Base-by-base conservation (phyloP, 768 basidiomycete species). In the Phallus indusiatus region DNA sequence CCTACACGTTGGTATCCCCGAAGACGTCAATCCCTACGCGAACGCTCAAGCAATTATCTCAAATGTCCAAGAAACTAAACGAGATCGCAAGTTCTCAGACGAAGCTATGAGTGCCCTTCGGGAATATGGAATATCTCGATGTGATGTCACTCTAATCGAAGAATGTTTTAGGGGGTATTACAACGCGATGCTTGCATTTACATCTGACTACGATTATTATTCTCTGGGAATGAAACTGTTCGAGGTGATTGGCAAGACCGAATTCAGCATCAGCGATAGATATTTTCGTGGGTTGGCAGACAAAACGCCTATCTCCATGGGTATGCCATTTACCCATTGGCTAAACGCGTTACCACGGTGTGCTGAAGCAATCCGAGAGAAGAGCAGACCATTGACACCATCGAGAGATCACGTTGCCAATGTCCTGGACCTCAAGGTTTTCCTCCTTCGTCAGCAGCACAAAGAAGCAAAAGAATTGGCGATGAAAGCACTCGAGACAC, bases 191-290 rank as follows among this genome's bases (percentile, higher is more conserved):
- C 72, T 82, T 70, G 55, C 69, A 12, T 75, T 69, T 60, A 73
- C 73, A 0, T 73, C 76, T 54, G 76, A 80, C 62, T 70, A 67
- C 36, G 76, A 86, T 64, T 63, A 86, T 4, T 76, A 78, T 63
- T 60, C 72, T 3, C 75, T 86, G 4, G 84, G 82, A 1, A 63
- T 78, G 37, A 73, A 71, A 42, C 70, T 84, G 22, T 76, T 78
- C 1, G 68, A 72, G 8, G 69, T 80, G 49, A 80, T 88, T 62
- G 68, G 79, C 9, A 70, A 73, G 49, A 84, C 82, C 8, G 85
- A 87, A 63, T 85, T 82, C 65, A 78, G 82, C 4, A 74, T 86
- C 56, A 67, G 73, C 6, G 78, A 86, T n/a, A 85, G 85, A 1
- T 69, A 66, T 21, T 85, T 81, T 67, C 74, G 81, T 63, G 63